Conservation (phyloP, 345 rosid species). For the Boechera divaricarpa region DNA sequence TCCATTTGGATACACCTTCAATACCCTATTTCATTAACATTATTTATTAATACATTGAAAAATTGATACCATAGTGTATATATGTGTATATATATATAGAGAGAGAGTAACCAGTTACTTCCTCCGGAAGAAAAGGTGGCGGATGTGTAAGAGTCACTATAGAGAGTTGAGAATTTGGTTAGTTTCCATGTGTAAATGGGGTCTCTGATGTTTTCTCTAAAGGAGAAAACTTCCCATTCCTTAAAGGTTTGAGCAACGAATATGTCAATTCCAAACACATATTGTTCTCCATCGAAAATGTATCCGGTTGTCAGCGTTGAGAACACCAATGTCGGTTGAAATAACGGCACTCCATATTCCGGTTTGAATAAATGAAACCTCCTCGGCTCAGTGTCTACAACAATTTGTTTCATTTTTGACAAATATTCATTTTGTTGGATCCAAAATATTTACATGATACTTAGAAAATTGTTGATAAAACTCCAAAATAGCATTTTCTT, state of each 20-base stretch:
- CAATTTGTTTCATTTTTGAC: background rate
- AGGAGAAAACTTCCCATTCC: conserved; percentile 26
- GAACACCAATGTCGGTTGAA: background rate
- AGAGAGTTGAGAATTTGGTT: conserved; percentile 1
- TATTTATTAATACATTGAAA: background rate
- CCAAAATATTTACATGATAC: background rate
- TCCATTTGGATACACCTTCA: conserved; percentile 40
- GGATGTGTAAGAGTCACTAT: conserved; percentile 25
- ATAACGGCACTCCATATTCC: background rate
- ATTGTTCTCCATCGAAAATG: conserved; percentile 25
- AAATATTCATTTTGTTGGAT: background rate
- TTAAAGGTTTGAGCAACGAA: conserved; percentile 16
- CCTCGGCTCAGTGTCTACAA: background rate
- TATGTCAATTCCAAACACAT: conserved; percentile 38
- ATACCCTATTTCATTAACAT: conserved; percentile 2
- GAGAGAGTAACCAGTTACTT: conserved; percentile 28
- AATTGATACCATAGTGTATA: background rate
- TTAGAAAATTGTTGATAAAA: too few species aligned
- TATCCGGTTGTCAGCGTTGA: conserved; percentile 13
- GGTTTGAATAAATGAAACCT: conserved; percentile 17
- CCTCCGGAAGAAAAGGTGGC: conserved; percentile 22
- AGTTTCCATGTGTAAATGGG: conserved; percentile 22
- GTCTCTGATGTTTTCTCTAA: conserved; percentile 20
- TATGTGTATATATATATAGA: background rate
- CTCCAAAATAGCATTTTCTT: too few species aligned